Evolutionary conservation across 2,329 filamentous ascomycete species (phyloP).

Genomic region (Furcasterigmium furcatum): DNA sequence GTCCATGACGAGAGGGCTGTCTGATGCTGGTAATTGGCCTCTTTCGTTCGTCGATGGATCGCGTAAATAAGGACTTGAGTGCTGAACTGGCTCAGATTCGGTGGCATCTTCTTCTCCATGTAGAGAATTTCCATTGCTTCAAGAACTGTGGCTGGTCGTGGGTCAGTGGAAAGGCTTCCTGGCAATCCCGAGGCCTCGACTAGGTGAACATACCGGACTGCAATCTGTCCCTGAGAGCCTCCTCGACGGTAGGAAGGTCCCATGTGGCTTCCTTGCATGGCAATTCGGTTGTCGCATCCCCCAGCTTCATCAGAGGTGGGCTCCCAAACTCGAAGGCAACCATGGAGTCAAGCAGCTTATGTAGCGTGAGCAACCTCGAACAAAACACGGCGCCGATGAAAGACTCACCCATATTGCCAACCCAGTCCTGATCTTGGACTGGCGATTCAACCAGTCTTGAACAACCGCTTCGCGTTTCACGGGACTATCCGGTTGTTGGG

Average conservation of each 20-base stretch:
- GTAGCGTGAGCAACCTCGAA: too few relatives aligned
- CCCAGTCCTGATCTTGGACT: conserved; percentile 8
- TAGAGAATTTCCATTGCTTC: conserved; percentile 26
- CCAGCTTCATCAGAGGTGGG: conserved; percentile 5
- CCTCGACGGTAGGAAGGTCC: conserved; percentile 3
- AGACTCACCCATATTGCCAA: conserved; percentile 11
- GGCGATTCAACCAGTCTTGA: conserved; percentile 1
- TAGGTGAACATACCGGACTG: neutral
- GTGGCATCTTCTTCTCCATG: conserved; percentile 26
- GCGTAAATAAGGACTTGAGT: conserved; percentile 28
- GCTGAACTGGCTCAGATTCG: conserved; percentile 27
- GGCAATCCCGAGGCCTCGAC: neutral
- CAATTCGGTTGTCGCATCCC: conserved; percentile 6
- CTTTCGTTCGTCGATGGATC: conserved; percentile 25
- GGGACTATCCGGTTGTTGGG: neutral
- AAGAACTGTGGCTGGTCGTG: conserved; percentile 12
- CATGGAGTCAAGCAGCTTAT: conserved; percentile 10
- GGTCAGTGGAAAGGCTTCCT: neutral
- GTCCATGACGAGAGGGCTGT: conserved; percentile 23
- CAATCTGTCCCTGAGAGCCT: neutral
- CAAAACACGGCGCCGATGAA: too few relatives aligned
- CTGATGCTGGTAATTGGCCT: conserved; percentile 20
- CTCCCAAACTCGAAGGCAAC: conserved; percentile 5
- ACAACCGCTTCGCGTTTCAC: too few relatives aligned
- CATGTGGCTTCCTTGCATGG: conserved; percentile 9